Percentiles rank a stretch among this genome's conserved stretches.
phyloP scores from a whole-genome alignment of 2,329 filamentous ascomycete species.

The Cryphonectria nitschkei region DNA sequence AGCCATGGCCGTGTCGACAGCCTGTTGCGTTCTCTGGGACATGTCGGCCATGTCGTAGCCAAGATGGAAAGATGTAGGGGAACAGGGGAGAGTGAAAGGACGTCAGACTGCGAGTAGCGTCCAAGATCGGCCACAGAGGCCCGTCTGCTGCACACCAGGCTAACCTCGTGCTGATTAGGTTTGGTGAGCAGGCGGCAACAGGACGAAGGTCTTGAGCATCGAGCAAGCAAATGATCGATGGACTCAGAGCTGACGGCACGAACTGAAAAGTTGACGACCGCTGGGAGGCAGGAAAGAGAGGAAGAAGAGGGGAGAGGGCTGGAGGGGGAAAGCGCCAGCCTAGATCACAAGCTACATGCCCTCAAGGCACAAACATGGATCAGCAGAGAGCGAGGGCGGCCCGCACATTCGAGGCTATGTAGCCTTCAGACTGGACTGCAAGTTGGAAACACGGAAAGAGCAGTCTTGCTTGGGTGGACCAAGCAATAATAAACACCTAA shows the following conservation, averaged over 20 bases:
- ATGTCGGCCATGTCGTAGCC: slow-evolving; percentile 24
- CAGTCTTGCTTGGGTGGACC: background rate
- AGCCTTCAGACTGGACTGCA: background rate
- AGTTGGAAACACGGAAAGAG: background rate
- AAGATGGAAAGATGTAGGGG: background rate
- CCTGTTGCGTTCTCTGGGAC: slow-evolving; percentile 31
- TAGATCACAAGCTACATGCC: slow-evolving; percentile 17
- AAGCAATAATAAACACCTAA: background rate
- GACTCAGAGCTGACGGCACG: background rate
- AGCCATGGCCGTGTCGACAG: slow-evolving; percentile 46
- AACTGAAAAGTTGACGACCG: background rate
- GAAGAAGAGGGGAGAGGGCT: background rate
- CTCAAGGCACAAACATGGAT: slow-evolving; percentile 2
- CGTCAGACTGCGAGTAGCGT: background rate
- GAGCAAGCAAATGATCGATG: background rate
- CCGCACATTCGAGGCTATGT: background rate
- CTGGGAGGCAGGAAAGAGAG: background rate
- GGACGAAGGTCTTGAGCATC: background rate
- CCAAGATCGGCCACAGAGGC: background rate
- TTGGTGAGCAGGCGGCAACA: background rate
- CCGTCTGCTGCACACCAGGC: background rate
- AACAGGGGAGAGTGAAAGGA: background rate
- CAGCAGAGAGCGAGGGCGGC: slow-evolving; percentile 8
- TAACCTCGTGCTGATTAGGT: background rate
- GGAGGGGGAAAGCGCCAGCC: slow-evolving; percentile 2